Base-by-base conservation (phyloP, 1,284 basidiomycete genomes). In the Marasmius oreades region DNA sequence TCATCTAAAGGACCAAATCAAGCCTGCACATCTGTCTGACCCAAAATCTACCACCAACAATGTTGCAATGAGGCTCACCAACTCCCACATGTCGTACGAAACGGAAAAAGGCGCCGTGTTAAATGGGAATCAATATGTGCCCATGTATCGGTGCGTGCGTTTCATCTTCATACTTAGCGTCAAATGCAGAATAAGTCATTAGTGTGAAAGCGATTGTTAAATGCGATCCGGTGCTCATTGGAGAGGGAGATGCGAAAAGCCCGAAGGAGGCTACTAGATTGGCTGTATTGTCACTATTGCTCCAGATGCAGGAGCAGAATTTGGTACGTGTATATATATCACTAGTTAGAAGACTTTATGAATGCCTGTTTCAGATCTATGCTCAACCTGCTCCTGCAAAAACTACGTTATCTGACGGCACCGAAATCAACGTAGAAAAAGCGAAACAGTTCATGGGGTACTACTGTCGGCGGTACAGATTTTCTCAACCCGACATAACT, bases 371-470 rank as follows among this genome's bases (percentile, higher is more conserved):
- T 56, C 69, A 66, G 54, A 54, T 71, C 14, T 62, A 66, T 14
- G 54, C 70, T 51, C 69, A 70, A 58, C 51, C 65, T 7, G 59
- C n/a, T 66, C 64, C 2, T 63, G 69, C 23, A 68, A 42, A 42
- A 42, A 42, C 72, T 34, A 67, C 65, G 5, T 77, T 97, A 20
- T 82, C 84, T 16, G 88, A 95, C 66, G 86, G 86, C 23, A 78
- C 24, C 6, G 43, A 84, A 4, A 64, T 73, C 61, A 77, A 75
- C 6, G 86, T 88, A 50, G 92, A 95, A 57, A 81, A 83, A 50
- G 93, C 94, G 0, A 85, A 90, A 54, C 85, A 85, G 62, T 98
- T 98, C 73, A 95, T 98, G 87, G 94, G 95, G 63, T 98, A 91
- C 67, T 98, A 98, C 69, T 97, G 94, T 70, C 82, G 86, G 44